These are phyloP conservation scores for Nephromyces sp. DNA, from an alignment of 169 alveolate genomes.

Conservation along the genomic window DNA sequence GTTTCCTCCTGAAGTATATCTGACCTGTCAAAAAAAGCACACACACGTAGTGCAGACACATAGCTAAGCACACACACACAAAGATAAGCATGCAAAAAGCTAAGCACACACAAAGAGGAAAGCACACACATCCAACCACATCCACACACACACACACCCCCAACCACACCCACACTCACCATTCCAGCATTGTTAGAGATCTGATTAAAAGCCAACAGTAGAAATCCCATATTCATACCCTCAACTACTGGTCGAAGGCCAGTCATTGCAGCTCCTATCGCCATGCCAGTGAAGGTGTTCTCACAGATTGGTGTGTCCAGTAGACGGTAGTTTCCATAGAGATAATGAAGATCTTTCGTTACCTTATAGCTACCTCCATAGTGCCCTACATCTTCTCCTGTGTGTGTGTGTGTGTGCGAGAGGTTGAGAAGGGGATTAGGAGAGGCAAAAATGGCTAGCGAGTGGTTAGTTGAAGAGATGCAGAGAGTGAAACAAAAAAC, in stretches of 20 bases:
- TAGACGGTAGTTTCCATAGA: constrained; percentile 63
- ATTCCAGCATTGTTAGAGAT: constrained; percentile 77
- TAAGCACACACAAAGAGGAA: not conserved
- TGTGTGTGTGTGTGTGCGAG: not conserved
- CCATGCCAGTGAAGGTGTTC: constrained; percentile 65
- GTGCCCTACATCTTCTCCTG: constrained; percentile 83
- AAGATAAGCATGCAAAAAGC: no score
- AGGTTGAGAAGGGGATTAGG: not conserved
- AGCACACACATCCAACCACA: no score
- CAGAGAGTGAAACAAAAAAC: no score
- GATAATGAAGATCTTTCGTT: constrained; percentile 69
- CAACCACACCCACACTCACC: no score
- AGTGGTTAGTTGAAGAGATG: no score
- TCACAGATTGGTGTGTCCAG: constrained; percentile 86
- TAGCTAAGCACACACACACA: not conserved
- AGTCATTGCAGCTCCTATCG: constrained; percentile 55
- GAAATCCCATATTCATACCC: constrained; percentile 81
- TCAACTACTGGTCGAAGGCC: constrained; percentile 79
- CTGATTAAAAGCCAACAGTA: constrained; percentile 79
- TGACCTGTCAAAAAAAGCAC: constrained; percentile 7
- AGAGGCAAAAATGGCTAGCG: no score
- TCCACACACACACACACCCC: no score
- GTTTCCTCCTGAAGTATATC: constrained; percentile 69
- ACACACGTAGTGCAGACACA: no score
- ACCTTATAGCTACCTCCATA: constrained; percentile 85